Base-by-base conservation (phyloP, 2,329 filamentous ascomycete species). In the Neopestalotiopsis sp. region DNA sequence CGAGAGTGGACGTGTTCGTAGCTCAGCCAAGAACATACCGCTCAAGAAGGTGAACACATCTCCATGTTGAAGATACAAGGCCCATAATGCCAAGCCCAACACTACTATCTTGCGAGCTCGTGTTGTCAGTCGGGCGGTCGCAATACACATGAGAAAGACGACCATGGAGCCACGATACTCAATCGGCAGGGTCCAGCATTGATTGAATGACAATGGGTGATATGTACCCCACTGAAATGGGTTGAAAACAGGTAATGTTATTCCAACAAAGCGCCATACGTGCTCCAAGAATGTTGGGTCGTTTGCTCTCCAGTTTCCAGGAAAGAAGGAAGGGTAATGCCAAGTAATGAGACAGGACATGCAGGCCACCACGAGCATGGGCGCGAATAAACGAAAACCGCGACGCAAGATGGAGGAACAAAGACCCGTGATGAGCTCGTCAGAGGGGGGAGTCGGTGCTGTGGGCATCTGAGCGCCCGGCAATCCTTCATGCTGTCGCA, bases 101-200 rank as follows among this genome's bases (percentile, higher is more conserved):
- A 65, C 30, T 6, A 65, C 3, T 3, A 65, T 6, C 30, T 66
- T 66, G 13, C 63, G 63, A 14, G 28, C 24, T 20, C 12, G 49
- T 14, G 42, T 66, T 20, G 20, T 38, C 7, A 66, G 49, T 38
- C 34, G 20, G 4, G 63, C 24, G 2, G 49, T 38, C 1, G 63
- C 49, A 17, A 66, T 24, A 6, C 63, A 66, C 28, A 56, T 30
- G 7, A 66, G 24, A 7, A 57, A 66, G 13, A 66, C 42, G 20
- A 66, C 32, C 40, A 66, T 57, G 3, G 63, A 66, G 17, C 63
- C 63, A 14, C 63, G 63, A 32, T 66, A 66, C 45, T 66, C 63
- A 4, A 66, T 24, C 10, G 42, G 20, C 28, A 66, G n/a, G 4
- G 63, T 66, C 63, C 63, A 66, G 28, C 63, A 66, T 20, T 66